Evolutionary conservation across 2,329 filamentous ascomycete species (phyloP).

Genomic region (Nigrograna mackinnonii): DNA sequence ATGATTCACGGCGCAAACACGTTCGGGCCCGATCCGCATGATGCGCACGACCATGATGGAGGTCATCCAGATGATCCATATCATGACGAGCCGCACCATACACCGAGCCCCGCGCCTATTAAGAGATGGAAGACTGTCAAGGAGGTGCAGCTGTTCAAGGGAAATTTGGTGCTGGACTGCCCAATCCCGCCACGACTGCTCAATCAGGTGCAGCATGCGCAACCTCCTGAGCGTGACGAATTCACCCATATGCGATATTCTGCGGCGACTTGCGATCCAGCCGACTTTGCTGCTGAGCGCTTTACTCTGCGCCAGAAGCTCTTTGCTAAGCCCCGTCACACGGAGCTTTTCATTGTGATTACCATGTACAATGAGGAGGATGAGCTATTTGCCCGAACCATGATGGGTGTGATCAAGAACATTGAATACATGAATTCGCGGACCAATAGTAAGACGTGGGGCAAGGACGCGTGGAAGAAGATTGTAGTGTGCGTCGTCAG

Average conservation of each 20-base stretch:
- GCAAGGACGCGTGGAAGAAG: conserved; percentile 98
- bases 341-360: conserved; percentile 92
- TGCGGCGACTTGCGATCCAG: conserved; percentile 90
- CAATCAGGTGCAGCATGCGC: conserved; percentile 83
- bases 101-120: conserved; percentile 64
- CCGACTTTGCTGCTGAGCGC: conserved; percentile 83
- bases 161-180: conserved; percentile 95
- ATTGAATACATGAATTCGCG: conserved; percentile 97
- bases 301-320: conserved; percentile 91
- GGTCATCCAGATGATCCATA: conserved; percentile 39
- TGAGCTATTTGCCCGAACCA: conserved; percentile 89
- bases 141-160: conserved; percentile 94
- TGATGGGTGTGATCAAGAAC: conserved; percentile 98
- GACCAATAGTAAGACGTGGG: conserved; percentile 95
- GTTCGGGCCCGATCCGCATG: conserved; percentile 64
- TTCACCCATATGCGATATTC: conserved; percentile 91
- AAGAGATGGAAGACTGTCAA: conserved; percentile 98
- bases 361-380: conserved; percentile 99
- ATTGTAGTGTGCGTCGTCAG: conserved; percentile 98
- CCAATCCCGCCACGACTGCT: conserved; percentile 88
- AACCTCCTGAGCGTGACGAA: conserved; percentile 78
- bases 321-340: conserved; percentile 89
- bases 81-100: conserved; percentile 48
- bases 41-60: conserved; percentile 48
- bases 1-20: conserved; percentile 70